Evolutionary conservation across 2,329 filamentous ascomycete species (phyloP), one percentile per base, ranked within the genome.

Genomic region (Leptographium flavum): DNA sequence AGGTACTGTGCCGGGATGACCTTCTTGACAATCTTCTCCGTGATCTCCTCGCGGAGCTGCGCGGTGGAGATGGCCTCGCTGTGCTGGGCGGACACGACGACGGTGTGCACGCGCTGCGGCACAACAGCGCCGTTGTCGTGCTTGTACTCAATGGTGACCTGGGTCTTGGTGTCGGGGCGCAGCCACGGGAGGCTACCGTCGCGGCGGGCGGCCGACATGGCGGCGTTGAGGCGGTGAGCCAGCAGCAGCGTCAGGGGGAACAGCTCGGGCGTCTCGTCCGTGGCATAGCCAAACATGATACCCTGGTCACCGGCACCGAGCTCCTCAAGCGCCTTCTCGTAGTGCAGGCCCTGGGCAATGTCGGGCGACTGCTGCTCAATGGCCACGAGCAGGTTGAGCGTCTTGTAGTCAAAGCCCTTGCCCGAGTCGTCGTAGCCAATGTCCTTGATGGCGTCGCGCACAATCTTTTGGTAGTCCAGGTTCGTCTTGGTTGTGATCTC

Each of bases 381-480:
- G 70, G 90, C 92, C 59, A 96, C 88, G 58, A 96, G 81, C 62
- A 98, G 79, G 74, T 95, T 96, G 75, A 84, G 90, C 57, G 92
- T 98, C 83, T 96, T 96, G 87, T 95, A 94, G 74, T 98, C 92
- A 70, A 98, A 98, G 53, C 92, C 92, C 81, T 98, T 98, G 60
- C 77, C 74, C 46, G 92, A 96, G 69, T 83, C 79, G 71, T 98
- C 92, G 71, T 96, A 98, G 60, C 92, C 92, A 63, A 98, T 98
- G 64, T 94, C 90, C 79, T 94, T 90, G 79, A 98, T 87, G 64
- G 88, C 79, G 54, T 81, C 69, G 67, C 92, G 90, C 67, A 98
- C 87, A 60, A 95, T 76, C 75, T 88, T 94, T 70, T 98, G 92
- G 83, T 95, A 98, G 76, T 98, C 92, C 58, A 96, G 73, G 57